These are phyloP conservation scores for Chalciporus piperatus DNA, from an alignment of 768 basidiomycete genomes.

Conservation along the genomic window DNA sequence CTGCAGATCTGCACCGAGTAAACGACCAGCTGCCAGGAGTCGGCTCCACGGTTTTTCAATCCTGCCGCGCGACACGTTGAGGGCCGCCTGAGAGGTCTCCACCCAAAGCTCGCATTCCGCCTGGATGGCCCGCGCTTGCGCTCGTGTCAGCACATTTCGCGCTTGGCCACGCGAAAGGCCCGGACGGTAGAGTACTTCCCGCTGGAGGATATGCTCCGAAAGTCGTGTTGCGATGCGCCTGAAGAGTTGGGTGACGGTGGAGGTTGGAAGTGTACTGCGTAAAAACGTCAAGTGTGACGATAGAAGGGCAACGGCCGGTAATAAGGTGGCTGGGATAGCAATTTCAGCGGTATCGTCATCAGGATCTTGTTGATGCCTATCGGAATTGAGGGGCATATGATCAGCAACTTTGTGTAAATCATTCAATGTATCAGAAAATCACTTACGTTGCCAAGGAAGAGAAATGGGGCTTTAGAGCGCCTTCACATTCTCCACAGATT, in stretches of 20 bases:
- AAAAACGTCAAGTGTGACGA: slow-evolving; percentile 78
- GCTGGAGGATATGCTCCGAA: slow-evolving; percentile 76
- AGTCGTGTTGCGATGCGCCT: slow-evolving; percentile 69
- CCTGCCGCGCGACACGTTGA: slow-evolving; percentile 45
- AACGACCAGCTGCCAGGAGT: slow-evolving; percentile 64
- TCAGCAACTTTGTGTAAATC: not conserved
- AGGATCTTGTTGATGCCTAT: slow-evolving; percentile 11
- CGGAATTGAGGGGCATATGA: not conserved
- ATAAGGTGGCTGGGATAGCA: slow-evolving; percentile 64
- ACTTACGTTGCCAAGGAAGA: slow-evolving; percentile 46
- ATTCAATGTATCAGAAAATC: not conserved
- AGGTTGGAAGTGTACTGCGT: slow-evolving; percentile 56
- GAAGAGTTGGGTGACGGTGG: slow-evolving; percentile 62
- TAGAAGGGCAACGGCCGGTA: slow-evolving; percentile 73
- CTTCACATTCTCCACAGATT: slow-evolving; percentile 78
- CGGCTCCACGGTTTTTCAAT: slow-evolving; percentile 76
- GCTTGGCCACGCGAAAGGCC: slow-evolving; percentile 46
- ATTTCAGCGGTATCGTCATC: slow-evolving; percentile 30
- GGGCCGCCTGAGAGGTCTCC: slow-evolving; percentile 66
- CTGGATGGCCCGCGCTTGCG: slow-evolving; percentile 59
- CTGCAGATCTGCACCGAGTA: slow-evolving; percentile 56
- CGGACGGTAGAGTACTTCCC: slow-evolving; percentile 77
- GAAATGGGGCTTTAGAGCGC: slow-evolving; percentile 70
- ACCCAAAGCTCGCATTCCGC: slow-evolving; percentile 83
- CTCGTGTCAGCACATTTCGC: slow-evolving; percentile 20